Conservation (phyloP, 2,329 filamentous ascomycete species). For the Apiospora saccharicola region DNA sequence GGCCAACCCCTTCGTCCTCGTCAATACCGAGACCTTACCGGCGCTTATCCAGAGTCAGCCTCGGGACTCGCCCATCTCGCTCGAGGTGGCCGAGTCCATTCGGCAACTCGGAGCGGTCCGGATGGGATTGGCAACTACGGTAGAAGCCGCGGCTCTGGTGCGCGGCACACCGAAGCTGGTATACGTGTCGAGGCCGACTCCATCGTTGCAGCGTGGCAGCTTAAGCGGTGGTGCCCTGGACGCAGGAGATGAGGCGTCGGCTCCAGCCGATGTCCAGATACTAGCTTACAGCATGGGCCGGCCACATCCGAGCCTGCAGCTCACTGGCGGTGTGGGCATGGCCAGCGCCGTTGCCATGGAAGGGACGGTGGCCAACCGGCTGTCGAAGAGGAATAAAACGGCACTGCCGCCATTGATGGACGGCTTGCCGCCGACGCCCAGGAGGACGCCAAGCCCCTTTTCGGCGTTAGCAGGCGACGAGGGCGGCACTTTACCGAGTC, state of each 20-base stretch:
- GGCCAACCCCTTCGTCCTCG: conserved; percentile 55
- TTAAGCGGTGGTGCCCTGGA: fast-evolving
- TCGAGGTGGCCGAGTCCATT: conserved; percentile 54
- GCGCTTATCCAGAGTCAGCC: neutral
- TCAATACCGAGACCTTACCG: conserved; percentile 53
- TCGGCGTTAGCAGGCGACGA: neutral
- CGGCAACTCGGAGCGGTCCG: conserved; percentile 59
- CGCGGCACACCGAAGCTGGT: conserved; percentile 62
- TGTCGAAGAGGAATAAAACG: neutral
- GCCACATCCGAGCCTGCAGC: conserved; percentile 59
- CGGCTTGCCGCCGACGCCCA: neutral
- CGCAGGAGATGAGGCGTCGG: neutral
- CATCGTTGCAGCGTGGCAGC: no score
- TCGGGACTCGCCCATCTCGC: conserved; percentile 31
- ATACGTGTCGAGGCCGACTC: conserved; percentile 50
- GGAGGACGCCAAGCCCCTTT: neutral
- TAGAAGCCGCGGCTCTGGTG: conserved; percentile 42
- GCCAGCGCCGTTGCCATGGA: conserved; percentile 55
- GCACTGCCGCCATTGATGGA: neutral
- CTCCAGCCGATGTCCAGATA: conserved; percentile 48
- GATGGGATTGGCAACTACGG: conserved; percentile 61
- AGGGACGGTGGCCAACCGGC: conserved; percentile 40
- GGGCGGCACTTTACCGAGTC: neutral
- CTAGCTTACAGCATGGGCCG: conserved; percentile 58
- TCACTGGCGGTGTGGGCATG: conserved; percentile 58